These are phyloP conservation scores for Phylloporus sp. DNA, from an alignment of 768 basidiomycete species.

Conservation along the genomic window DNA sequence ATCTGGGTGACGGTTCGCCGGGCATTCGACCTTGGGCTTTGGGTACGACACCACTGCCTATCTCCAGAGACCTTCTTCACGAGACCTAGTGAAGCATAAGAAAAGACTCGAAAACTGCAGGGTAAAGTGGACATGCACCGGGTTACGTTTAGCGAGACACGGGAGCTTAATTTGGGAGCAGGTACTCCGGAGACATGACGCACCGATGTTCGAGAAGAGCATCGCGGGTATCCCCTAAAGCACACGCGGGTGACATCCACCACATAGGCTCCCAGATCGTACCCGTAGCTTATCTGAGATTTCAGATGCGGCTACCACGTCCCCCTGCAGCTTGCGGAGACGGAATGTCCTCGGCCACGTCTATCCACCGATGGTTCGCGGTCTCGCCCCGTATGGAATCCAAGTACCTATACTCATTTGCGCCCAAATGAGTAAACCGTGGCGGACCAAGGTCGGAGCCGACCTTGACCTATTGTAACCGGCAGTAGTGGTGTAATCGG, in stretches of 20 bases:
- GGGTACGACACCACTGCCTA: neutral
- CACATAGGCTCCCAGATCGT: neutral
- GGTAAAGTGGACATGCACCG: neutral
- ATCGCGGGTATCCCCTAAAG: neutral
- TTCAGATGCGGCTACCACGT: neutral
- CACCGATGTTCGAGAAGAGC: neutral
- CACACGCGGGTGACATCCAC: neutral
- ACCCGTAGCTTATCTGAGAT: neutral
- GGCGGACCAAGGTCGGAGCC: neutral
- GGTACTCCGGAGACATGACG: neutral
- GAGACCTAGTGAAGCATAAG: neutral
- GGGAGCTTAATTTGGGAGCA: neutral
- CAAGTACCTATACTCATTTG: neutral
- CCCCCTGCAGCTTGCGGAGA: neutral
- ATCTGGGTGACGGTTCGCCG: neutral
- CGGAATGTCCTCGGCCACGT: neutral
- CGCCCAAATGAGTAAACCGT: neutral
- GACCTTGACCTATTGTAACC: conserved; percentile 2
- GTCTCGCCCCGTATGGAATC: neutral
- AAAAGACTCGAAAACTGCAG: neutral
- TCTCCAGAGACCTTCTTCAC: neutral
- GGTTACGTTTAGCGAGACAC: neutral
- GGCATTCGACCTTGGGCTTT: neutral
- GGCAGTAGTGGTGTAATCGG: neutral
- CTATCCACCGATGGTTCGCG: neutral